Evolutionary conservation across 495 filamentous ascomycete genomes (phyloP).

Genomic region (Lepidopterella palustris): DNA sequence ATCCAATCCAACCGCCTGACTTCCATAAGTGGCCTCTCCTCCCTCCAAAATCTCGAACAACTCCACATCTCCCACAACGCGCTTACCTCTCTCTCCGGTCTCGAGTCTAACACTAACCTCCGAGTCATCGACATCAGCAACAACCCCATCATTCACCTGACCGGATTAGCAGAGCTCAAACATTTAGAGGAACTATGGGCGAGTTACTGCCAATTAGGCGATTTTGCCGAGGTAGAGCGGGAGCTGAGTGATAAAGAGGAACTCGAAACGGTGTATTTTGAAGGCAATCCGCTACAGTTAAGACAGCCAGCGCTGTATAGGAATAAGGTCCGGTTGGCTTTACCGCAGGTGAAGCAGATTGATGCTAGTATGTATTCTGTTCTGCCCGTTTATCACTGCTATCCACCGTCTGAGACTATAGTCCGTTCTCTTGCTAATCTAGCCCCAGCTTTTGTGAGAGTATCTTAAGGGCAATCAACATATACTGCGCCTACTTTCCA

Average conservation of each 20-base stretch:
- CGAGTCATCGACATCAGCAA: slow-evolving; percentile 83
- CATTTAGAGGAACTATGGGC: slow-evolving; percentile 91
- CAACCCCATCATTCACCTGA: slow-evolving; percentile 72
- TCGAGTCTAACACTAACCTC: slow-evolving; percentile 62
- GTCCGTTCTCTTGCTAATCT: too few relatives aligned
- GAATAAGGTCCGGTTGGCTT: slow-evolving; percentile 81
- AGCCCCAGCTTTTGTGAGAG: too few relatives aligned
- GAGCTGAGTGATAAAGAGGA: slow-evolving; percentile 70
- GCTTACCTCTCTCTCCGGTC: slow-evolving; percentile 67
- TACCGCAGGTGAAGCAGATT: slow-evolving; percentile 86
- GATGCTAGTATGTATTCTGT: slow-evolving; percentile 62
- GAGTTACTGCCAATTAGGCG: slow-evolving; percentile 73
- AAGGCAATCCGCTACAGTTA: slow-evolving; percentile 86
- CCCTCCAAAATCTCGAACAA: slow-evolving; percentile 78
- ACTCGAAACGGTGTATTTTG: slow-evolving; percentile 91
- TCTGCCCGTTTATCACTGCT: not conserved
- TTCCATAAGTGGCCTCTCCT: slow-evolving; percentile 64
- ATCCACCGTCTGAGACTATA: too few relatives aligned
- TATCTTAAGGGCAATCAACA: too few relatives aligned
- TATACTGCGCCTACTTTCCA: too few relatives aligned
- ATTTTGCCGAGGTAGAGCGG: slow-evolving; percentile 77
- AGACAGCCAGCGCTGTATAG: slow-evolving; percentile 71
- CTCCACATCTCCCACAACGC: slow-evolving; percentile 97
- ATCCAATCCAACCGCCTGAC: slow-evolving; percentile 97
- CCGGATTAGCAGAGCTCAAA: slow-evolving; percentile 59